These are phyloP conservation scores for Eucalyptus cloeziana DNA, from an alignment of 345 rosid genomes.

Conservation along the genomic window DNA sequence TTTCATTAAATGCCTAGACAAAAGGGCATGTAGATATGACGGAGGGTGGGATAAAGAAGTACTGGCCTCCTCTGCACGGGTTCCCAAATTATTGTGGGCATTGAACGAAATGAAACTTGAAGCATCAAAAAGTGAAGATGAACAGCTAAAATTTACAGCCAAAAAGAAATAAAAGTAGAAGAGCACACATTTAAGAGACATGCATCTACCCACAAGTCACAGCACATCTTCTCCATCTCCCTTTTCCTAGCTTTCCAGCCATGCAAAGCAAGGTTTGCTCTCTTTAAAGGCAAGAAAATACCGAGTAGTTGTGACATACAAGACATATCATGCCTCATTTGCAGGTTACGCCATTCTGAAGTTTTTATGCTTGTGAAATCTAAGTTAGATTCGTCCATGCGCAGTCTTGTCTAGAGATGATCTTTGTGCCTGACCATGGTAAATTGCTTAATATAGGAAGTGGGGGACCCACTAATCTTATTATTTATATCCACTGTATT, in stretches of 20 bases:
- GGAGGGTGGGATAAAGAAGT: not conserved
- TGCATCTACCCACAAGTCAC: not conserved
- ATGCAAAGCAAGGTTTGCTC: not conserved
- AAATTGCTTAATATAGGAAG: not conserved
- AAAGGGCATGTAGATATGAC: conserved; percentile 7
- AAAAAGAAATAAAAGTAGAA: not conserved
- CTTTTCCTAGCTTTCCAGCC: not conserved
- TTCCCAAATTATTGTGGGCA: not conserved
- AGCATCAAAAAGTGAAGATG: not conserved
- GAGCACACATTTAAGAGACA: conserved; percentile 9
- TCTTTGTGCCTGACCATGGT: not conserved
- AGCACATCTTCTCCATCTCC: not conserved
- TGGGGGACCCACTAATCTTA: conserved; percentile 12
- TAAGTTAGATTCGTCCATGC: not conserved
- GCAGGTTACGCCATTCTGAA: not conserved
- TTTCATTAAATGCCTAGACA: conserved; percentile 1
- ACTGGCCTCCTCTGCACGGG: not conserved
- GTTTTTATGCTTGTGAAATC: not conserved
- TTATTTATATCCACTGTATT: conserved; percentile 6
- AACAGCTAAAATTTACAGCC: not conserved
- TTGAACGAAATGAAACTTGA: not conserved
- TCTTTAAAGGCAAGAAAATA: not conserved
- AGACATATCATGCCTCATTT: not conserved
- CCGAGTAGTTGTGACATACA: not conserved
- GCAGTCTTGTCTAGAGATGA: not conserved